Evolutionary conservation across 352 stramenopile species (phyloP).

Genomic region (Globisporangium radiosum): DNA sequence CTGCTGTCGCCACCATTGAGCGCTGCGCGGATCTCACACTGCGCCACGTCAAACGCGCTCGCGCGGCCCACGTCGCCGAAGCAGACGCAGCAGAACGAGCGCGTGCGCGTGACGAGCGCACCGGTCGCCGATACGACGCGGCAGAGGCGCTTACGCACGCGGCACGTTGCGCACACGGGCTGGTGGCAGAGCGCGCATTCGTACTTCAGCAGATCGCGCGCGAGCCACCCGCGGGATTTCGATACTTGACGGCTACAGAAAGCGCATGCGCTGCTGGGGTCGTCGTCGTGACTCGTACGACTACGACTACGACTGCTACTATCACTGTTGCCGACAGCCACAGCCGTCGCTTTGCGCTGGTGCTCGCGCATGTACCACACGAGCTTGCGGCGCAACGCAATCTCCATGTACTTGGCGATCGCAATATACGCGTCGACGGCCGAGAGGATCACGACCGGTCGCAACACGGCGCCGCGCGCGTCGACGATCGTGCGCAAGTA

Average conservation of each 20-base stretch:
- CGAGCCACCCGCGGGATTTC: no score
- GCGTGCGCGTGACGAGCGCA: neutral
- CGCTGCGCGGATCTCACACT: no score
- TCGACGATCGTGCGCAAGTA: constrained; percentile 1
- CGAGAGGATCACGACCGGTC: neutral
- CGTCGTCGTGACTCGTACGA: neutral
- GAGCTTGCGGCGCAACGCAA: constrained; percentile 3
- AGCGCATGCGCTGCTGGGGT: neutral
- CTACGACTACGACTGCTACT: constrained; percentile 3
- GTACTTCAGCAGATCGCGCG: constrained; percentile 6
- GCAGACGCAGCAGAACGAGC: neutral
- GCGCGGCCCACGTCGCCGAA: neutral
- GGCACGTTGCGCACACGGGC: constrained; percentile 6
- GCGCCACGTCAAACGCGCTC: neutral
- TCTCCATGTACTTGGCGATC: constrained; percentile 5
- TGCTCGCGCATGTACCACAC: neutral
- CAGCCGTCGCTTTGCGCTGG: neutral
- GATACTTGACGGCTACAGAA: no score
- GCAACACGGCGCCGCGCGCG: neutral
- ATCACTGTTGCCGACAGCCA: neutral
- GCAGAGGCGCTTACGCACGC: constrained; percentile 7
- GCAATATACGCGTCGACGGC: constrained; percentile 8
- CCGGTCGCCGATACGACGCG: constrained; percentile 1
- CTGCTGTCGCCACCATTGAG: no score
- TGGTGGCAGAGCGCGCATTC: neutral